phyloP scores from a whole-genome alignment of 2,329 filamentous ascomycete genomes.

The Trichoderma breve region DNA sequence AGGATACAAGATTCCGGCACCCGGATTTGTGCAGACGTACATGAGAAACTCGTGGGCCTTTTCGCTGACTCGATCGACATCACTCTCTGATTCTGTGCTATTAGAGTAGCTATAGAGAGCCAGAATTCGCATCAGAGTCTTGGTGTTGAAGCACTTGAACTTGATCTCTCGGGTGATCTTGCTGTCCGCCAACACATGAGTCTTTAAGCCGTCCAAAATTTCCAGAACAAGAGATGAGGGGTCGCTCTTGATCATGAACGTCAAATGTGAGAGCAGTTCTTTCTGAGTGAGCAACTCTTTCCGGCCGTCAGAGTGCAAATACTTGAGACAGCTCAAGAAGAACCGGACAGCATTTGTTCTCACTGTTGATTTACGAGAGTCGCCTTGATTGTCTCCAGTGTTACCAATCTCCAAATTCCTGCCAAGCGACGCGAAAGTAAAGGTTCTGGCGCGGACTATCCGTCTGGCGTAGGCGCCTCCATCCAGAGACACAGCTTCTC shows the following conservation, averaged over 20 bases:
- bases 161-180: constrained; percentile 73
- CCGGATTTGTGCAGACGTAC: constrained; percentile 69
- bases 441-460: constrained; percentile 74
- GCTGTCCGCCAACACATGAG: constrained; percentile 70
- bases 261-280: constrained; percentile 79
- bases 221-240: constrained; percentile 72
- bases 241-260: constrained; percentile 76
- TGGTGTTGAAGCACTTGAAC: constrained; percentile 70
- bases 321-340: constrained; percentile 73
- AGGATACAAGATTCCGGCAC: constrained; percentile 71
- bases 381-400: constrained; percentile 56
- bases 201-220: constrained; percentile 68
- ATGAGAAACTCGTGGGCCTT: constrained; percentile 74
- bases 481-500: constrained; percentile 82
- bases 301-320: constrained; percentile 74
- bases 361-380: constrained; percentile 70
- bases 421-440: constrained; percentile 75
- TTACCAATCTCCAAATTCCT: constrained; percentile 74
- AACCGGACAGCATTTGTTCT: constrained; percentile 81
- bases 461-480: constrained; percentile 76
- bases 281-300: constrained; percentile 75
- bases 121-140: constrained; percentile 69
- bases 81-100: constrained; percentile 40
- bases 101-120: constrained; percentile 66
- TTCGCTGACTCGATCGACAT: constrained; percentile 55